Base-by-base conservation (phyloP, 192 early-diverging fungal genomes). In the Phlyctochytrium planicorne region DNA sequence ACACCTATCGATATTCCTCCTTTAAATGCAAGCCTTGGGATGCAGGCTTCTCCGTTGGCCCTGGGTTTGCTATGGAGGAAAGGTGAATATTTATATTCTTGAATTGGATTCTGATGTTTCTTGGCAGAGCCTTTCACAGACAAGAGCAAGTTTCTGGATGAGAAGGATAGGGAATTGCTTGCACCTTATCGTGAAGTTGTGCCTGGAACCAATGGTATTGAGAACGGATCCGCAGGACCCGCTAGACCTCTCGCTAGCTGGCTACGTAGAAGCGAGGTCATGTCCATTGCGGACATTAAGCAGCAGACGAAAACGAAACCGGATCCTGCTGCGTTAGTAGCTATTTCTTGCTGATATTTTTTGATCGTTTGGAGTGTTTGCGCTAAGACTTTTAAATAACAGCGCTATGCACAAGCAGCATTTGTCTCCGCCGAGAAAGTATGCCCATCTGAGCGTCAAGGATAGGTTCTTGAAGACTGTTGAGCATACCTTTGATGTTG, bases 191-290 rank as follows among this genome's bases (percentile, higher is more conserved):
- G 55, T 14, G 10, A 10, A 10, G 14, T 4, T 10, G 6, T 27
- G 6, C 10, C 10, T 12, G 55, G 25, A 10, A 6, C 10, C 6
- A 20, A 47, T 6, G 40, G 10, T 47, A 20, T 14, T 14, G 40
- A 47, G 40, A 12, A 20, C 14, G 27, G 27, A 27, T 12, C 59
- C 30, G 60, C 40, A 23, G n/a, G 10, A n/a, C 23, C 34, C 17
- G n/a, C 27, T 10, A 62, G 47, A 12, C 70, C 64, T 29, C 59
- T 66, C 37, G 70, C 64, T 6, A 53, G 68, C 3, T 77, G 75
- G 75, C 70, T 72, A 12, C 25, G 70, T 29, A 66, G 70, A 40
- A 67, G 56, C 31, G 60, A 69, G 62, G 70, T 65, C 60, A 69
- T 77, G 52, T 53, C 75, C 31, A 33, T 20, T 3, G 68, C n/a